A percentile compares a stretch with the other conserved stretches of the same genome.
phyloP scores from a whole-genome alignment of 139 green algal species.

The Volvox reticuliferus region DNA sequence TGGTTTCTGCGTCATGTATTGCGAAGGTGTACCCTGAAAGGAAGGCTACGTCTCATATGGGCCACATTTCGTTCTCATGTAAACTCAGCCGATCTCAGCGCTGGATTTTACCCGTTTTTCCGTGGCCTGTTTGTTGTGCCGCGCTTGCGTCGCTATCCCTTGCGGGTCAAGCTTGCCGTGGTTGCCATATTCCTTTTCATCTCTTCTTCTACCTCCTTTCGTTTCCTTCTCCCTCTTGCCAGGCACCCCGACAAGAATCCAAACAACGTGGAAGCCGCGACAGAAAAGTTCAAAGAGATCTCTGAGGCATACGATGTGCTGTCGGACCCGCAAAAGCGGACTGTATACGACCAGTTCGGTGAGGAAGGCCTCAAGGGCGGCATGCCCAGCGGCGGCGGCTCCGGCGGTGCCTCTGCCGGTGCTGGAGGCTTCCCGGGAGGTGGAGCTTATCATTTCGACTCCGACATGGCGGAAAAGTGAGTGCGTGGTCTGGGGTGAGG shows the following conservation, averaged over 20 bases:
- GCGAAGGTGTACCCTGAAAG: no score
- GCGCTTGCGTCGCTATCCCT: no score
- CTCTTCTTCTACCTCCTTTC: no score
- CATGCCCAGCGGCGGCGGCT: background rate
- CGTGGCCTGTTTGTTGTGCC: no score
- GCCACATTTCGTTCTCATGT: no score
- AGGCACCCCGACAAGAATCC: constrained; percentile 80
- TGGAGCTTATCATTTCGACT: constrained; percentile 48
- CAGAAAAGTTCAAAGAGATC: constrained; percentile 64
- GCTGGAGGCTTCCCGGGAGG: constrained; percentile 30
- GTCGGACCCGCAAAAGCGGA: constrained; percentile 38
- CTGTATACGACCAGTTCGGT: constrained; percentile 59
- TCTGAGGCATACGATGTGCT: constrained; percentile 55
- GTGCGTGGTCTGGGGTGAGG: background rate
- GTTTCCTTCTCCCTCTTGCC: no score
- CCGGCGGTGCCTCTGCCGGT: background rate
- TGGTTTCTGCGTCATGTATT: no score
- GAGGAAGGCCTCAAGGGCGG: constrained; percentile 62
- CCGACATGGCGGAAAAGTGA: constrained; percentile 33
- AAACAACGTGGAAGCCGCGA: constrained; percentile 54
- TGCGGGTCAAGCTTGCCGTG: no score
- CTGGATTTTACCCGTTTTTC: no score
- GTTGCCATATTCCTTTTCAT: no score
- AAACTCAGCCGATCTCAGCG: no score
- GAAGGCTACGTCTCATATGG: no score